Percentiles rank a stretch among this genome's conserved stretches.
Evolutionary conservation across 257 asterid genomes (phyloP).

Genomic region (Capsicum baccatum): DNA sequence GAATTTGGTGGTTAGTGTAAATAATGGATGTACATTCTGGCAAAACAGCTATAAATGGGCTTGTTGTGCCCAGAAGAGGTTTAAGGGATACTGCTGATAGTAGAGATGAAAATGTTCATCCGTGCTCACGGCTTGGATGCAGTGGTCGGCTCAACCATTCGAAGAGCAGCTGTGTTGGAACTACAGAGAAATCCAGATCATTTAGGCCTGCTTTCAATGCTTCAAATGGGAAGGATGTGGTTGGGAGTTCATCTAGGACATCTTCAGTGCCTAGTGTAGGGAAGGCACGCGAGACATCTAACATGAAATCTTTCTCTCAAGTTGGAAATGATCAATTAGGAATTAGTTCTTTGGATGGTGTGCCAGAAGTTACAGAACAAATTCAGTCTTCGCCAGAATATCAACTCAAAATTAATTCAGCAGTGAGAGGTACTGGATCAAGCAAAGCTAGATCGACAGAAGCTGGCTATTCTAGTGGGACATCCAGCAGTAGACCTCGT

Average conservation of each 20-base stretch:
- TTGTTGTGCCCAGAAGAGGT: conserved; percentile 48
- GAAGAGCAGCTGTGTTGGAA: conserved; percentile 42
- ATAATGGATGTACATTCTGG: conserved; percentile 54
- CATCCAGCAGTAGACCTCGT: conserved; percentile 40
- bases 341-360: conserved; percentile 40
- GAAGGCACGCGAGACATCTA: conserved; percentile 40
- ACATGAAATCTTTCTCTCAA: conserved; percentile 41
- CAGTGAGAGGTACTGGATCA: conserved; percentile 34
- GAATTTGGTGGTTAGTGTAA: conserved; percentile 26
- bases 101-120: conserved; percentile 51
- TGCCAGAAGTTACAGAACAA: conserved; percentile 36
- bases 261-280: conserved; percentile 37
- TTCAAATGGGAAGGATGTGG: conserved; percentile 47
- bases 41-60: conserved; percentile 47
- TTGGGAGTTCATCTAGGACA: conserved; percentile 46
- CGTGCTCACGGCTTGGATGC: conserved; percentile 79
- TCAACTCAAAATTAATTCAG: conserved; percentile 33
- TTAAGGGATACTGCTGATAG: conserved; percentile 39
- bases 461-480: conserved; percentile 44
- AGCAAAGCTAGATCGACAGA: conserved; percentile 37
- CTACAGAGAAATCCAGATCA: conserved; percentile 51
- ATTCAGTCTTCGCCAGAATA: conserved; percentile 35
- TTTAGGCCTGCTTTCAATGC: conserved; percentile 44
- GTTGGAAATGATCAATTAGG: conserved; percentile 43
- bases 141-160: conserved; percentile 67